Conservation (phyloP, 2,329 filamentous ascomycete species). For the Aspergillus luchuensis region DNA sequence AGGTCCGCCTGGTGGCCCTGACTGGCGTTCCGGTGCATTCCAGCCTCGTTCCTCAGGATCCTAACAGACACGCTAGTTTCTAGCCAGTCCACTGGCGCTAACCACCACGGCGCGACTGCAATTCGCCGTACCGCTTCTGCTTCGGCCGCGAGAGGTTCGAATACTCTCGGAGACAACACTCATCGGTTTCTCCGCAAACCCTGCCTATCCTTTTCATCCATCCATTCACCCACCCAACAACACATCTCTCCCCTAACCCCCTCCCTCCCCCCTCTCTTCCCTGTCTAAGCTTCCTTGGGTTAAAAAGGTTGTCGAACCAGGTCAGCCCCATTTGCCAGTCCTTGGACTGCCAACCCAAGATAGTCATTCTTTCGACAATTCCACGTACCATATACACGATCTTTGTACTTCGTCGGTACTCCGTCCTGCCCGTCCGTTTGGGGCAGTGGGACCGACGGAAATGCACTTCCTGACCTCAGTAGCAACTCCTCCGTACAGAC, state of each 20-base stretch:
- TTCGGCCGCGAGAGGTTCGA: conserved; percentile 21
- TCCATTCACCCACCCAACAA: neutral
- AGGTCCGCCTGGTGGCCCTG: conserved; percentile 25
- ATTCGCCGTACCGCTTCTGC: conserved; percentile 6
- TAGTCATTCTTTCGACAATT: neutral
- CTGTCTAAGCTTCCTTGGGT: conserved; percentile 3
- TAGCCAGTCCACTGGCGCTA: conserved; percentile 1
- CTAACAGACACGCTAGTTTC: conserved; percentile 6
- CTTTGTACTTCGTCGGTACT: neutral
- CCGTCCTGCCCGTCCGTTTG: conserved; percentile 6
- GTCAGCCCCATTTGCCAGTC: neutral
- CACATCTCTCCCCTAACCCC: too few relatives aligned
- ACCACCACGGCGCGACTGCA: neutral
- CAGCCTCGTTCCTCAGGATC: conserved; percentile 11
- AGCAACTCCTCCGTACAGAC: neutral
- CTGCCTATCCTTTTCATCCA: conserved; percentile 15
- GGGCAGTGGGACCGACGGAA: conserved; percentile 7
- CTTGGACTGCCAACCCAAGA: neutral
- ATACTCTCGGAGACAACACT: conserved; percentile 12
- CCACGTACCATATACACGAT: neutral
- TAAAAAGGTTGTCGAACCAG: neutral
- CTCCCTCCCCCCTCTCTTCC: neutral
- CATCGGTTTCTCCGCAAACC: conserved; percentile 22
- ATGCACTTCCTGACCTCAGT: conserved; percentile 10
- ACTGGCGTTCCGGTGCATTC: conserved; percentile 15